Conservation (phyloP, 208 protist genomes). For the Leptomonas seymouri region DNA sequence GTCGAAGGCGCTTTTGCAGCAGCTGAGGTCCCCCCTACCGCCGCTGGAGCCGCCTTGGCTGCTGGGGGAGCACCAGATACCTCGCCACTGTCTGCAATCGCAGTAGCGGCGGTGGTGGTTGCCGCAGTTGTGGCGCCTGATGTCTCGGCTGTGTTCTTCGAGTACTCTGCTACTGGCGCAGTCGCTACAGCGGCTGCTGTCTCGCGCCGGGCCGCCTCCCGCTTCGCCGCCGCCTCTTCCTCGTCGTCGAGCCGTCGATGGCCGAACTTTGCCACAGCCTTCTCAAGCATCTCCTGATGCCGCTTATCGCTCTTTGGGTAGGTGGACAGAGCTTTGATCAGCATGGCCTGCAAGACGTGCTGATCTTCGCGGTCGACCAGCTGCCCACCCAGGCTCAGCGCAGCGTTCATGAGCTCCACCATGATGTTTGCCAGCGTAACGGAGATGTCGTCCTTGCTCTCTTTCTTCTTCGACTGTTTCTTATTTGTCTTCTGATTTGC, state of each 20-base stretch:
- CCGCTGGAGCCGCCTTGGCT: constrained; percentile 1
- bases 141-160: neutral
- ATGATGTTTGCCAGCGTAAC: constrained; percentile 78
- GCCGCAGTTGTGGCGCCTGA: neutral
- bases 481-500: constrained; percentile 23
- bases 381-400: constrained; percentile 85
- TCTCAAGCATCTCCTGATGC: constrained; percentile 86
- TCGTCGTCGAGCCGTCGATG: constrained; percentile 55
- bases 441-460: constrained; percentile 63
- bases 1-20: neutral
- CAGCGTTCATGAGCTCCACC: constrained; percentile 89
- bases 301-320: constrained; percentile 83
- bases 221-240: constrained; percentile 24
- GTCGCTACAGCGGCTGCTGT: constrained; percentile 20
- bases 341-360: constrained; percentile 79
- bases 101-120: constrained; percentile 3
- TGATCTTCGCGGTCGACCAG: constrained; percentile 89
- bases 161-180: neutral
- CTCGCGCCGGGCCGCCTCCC: constrained; percentile 26
- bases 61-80: constrained; percentile 1
- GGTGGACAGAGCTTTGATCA: constrained; percentile 69
- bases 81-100: constrained; percentile 6
- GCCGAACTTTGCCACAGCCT: constrained; percentile 76
- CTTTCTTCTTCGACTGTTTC: constrained; percentile 44
- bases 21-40: neutral